Evolutionary conservation across 257 asterid genomes (phyloP).

Genomic region (Capsicum chinense): DNA sequence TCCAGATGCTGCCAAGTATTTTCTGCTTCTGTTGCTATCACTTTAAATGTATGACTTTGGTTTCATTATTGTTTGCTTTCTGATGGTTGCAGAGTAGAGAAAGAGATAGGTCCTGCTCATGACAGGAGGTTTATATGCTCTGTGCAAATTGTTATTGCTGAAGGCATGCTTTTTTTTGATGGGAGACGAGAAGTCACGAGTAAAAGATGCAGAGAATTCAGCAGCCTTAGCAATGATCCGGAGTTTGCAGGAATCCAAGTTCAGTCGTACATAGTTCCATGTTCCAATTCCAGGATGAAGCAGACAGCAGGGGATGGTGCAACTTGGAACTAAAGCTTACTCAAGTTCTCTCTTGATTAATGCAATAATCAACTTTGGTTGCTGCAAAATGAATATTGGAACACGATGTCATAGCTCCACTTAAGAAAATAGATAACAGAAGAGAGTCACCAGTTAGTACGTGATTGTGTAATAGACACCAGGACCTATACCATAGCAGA

Average conservation of each 20-base stretch:
- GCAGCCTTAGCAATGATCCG: slow-evolving; percentile 73
- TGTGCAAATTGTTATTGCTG: slow-evolving; percentile 53
- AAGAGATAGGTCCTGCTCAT: slow-evolving; percentile 60
- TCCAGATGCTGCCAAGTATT: neutral
- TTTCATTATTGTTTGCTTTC: slow-evolving; percentile 18
- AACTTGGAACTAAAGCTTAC: slow-evolving; percentile 13
- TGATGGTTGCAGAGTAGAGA: slow-evolving; percentile 53
- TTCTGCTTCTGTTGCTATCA: slow-evolving; percentile 5
- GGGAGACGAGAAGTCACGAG: slow-evolving; percentile 61
- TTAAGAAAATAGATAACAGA: neutral
- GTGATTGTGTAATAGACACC: neutral
- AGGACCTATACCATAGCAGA: neutral
- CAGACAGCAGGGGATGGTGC: slow-evolving; percentile 9
- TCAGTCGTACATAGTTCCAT: slow-evolving; percentile 22
- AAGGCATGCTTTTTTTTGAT: slow-evolving; percentile 15
- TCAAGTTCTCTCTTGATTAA: slow-evolving; percentile 2
- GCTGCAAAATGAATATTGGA: slow-evolving; percentile 5
- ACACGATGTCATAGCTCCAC: neutral
- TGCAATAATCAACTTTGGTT: neutral
- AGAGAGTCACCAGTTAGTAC: neutral
- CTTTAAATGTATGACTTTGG: neutral
- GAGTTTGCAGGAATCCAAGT: slow-evolving; percentile 45
- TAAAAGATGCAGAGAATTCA: slow-evolving; percentile 75
- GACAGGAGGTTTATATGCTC: slow-evolving; percentile 64
- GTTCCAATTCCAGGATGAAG: slow-evolving; percentile 48